Evolutionary conservation across 176 grass and related monocot species (phyloP).

Genomic region (Panicum miliaceum): DNA sequence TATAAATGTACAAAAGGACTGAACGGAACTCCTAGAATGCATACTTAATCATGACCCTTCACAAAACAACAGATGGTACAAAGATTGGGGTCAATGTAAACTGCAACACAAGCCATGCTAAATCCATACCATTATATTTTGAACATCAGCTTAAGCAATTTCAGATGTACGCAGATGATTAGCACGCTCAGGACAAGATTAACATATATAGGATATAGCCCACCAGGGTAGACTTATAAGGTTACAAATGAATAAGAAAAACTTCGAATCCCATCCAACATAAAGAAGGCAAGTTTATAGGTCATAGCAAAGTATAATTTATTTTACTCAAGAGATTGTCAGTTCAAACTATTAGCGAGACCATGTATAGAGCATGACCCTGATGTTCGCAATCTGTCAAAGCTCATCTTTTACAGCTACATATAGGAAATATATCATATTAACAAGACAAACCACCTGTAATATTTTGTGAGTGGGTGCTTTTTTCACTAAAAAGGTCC

Average conservation of each 20-base stretch:
- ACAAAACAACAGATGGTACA: not conserved
- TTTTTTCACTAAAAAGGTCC: not conserved
- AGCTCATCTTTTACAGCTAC: not conserved
- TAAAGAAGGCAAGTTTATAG: not conserved
- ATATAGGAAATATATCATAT: not conserved
- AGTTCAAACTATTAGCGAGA: not conserved
- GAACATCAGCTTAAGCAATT: not conserved
- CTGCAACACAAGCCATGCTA: not conserved
- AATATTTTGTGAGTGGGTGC: not conserved
- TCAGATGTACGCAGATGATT: not conserved
- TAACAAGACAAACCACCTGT: not conserved
- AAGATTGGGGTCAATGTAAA: not conserved
- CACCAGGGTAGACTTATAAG: not conserved
- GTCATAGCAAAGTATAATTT: not conserved
- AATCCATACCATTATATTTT: constrained; percentile 5
- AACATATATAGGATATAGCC: constrained; percentile 9
- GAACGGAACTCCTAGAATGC: constrained; percentile 14
- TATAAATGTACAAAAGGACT: constrained; percentile 2
- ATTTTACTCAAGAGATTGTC: not conserved
- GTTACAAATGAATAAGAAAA: not conserved
- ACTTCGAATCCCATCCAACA: not conserved
- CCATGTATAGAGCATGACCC: not conserved
- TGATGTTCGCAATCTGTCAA: not conserved
- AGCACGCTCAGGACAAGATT: not conserved
- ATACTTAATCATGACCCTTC: not conserved